Evolutionary conservation across 257 asterid genomes (phyloP).

Genomic region (Avicennia marina): DNA sequence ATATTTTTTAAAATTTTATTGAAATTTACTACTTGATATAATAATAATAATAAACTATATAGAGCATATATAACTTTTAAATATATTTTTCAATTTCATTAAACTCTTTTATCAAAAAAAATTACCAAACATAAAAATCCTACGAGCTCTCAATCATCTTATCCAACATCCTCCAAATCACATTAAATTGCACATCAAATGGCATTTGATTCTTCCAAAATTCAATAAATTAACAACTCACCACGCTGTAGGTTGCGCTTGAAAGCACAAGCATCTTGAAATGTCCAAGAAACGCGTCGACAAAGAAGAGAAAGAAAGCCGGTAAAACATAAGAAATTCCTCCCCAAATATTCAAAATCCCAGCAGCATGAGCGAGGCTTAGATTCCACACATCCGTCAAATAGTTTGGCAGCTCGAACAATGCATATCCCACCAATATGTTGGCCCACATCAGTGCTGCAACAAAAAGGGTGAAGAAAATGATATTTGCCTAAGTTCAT

Average conservation of each 20-base stretch:
- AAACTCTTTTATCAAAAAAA: too few species aligned
- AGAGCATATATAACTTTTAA: too few species aligned
- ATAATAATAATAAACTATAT: too few species aligned
- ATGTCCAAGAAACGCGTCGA: constrained; percentile 30
- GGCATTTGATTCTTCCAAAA: too few species aligned
- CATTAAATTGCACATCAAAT: too few species aligned
- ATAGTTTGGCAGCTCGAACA: constrained; percentile 47
- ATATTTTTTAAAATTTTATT: too few species aligned
- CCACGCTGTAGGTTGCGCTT: constrained; percentile 31
- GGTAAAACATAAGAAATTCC: constrained; percentile 31
- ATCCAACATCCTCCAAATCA: too few species aligned
- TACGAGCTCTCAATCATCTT: too few species aligned
- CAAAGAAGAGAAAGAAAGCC: constrained; percentile 19
- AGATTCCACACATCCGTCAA: constrained; percentile 52
- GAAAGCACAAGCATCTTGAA: constrained; percentile 34
- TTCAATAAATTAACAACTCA: constrained; percentile 21
- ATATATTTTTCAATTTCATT: too few species aligned
- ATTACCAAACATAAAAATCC: too few species aligned
- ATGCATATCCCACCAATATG: constrained; percentile 21
- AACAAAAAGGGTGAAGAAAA: not conserved
- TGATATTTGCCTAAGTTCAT: too few species aligned
- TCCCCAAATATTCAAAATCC: constrained; percentile 36
- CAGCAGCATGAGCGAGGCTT: constrained; percentile 48
- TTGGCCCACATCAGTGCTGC: constrained; percentile 34
- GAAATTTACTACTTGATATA: too few species aligned